Evolutionary conservation across 305 asterid species (phyloP).

Genomic region (Fraxinus dipetala): DNA sequence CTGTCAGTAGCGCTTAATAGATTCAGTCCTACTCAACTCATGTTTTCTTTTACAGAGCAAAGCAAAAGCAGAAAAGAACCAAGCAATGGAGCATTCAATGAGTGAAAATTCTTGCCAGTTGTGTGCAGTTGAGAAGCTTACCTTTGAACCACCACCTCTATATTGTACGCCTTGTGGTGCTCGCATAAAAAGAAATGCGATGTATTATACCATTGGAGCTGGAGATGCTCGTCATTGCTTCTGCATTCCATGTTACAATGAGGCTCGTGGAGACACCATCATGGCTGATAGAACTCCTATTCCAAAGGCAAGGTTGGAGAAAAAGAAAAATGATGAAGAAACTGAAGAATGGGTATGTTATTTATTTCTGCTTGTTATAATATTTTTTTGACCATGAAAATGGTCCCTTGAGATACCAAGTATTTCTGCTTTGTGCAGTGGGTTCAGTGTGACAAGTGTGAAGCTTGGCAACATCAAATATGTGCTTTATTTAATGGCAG

Average conservation of each 20-base stretch:
- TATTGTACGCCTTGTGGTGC: slow-evolving; percentile 95
- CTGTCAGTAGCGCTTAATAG: slow-evolving; percentile 5
- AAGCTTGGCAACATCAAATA: slow-evolving; percentile 99
- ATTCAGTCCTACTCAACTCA: slow-evolving; percentile 13
- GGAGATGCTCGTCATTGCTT: slow-evolving; percentile 87
- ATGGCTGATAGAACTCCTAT: slow-evolving; percentile 60
- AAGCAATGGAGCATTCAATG: slow-evolving; percentile 89
- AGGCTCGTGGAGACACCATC: slow-evolving; percentile 84
- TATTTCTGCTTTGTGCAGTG: slow-evolving; percentile 56
- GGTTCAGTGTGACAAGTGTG: slow-evolving; percentile 99
- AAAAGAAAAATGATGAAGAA: slow-evolving; percentile 91
- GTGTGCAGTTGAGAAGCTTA: slow-evolving; percentile 95
- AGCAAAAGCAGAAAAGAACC: slow-evolving; percentile 91
- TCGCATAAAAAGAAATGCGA: slow-evolving; percentile 89
- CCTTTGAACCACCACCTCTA: slow-evolving; percentile 86
- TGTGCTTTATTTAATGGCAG: slow-evolving; percentile 96
- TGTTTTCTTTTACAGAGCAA: slow-evolving; percentile 65
- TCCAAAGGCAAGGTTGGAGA: slow-evolving; percentile 84
- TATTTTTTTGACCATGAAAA: slow-evolving; percentile 13
- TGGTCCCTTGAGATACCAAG: slow-evolving; percentile 18
- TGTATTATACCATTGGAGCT: slow-evolving; percentile 87
- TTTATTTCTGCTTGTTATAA: slow-evolving; percentile 12
- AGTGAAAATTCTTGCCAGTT: slow-evolving; percentile 93
- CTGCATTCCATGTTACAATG: slow-evolving; percentile 85
- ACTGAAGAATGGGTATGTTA: slow-evolving; percentile 91